A percentile compares a stretch with the other conserved stretches of the same genome.
phyloP scores from a whole-genome alignment of 768 basidiomycete species.

The Kwoniella botswanensis region DNA sequence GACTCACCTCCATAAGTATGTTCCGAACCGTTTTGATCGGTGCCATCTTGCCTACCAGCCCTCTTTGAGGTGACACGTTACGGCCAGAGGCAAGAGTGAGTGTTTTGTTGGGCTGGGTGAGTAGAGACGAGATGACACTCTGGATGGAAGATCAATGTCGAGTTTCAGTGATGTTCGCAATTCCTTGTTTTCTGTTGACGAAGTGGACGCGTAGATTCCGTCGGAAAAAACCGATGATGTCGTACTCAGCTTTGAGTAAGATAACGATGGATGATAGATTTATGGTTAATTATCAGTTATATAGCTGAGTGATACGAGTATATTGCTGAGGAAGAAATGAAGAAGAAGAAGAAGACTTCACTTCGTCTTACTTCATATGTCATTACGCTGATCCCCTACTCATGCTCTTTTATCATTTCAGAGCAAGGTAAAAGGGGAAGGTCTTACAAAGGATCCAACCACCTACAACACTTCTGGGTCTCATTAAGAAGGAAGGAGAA shows the following conservation, averaged over 20 bases:
- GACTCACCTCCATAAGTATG: constrained; percentile 54
- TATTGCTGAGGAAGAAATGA: background rate
- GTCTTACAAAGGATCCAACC: constrained; percentile 25
- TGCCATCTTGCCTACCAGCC: constrained; percentile 32
- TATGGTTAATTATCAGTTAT: background rate
- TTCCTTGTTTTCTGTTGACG: background rate
- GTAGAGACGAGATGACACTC: background rate
- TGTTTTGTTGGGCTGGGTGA: background rate
- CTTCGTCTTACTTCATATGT: background rate
- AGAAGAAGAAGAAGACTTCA: background rate
- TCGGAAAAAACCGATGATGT: background rate
- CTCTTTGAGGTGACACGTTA: background rate
- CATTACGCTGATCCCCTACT: background rate
- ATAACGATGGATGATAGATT: background rate
- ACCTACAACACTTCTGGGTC: background rate
- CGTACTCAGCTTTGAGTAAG: too few species aligned
- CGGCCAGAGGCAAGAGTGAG: constrained; percentile 12
- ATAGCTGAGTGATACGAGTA: background rate
- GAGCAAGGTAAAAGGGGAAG: background rate
- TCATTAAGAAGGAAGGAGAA: background rate
- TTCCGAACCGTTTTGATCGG: constrained; percentile 40
- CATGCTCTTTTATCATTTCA: constrained; percentile 1
- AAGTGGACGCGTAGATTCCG: background rate
- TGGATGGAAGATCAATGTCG: background rate
- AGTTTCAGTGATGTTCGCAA: constrained; percentile 2